Percentiles rank a stretch among this genome's conserved stretches.
phyloP scores from a whole-genome alignment of 2,329 filamentous ascomycete genomes.

The Emergomyces pasteurianus region DNA sequence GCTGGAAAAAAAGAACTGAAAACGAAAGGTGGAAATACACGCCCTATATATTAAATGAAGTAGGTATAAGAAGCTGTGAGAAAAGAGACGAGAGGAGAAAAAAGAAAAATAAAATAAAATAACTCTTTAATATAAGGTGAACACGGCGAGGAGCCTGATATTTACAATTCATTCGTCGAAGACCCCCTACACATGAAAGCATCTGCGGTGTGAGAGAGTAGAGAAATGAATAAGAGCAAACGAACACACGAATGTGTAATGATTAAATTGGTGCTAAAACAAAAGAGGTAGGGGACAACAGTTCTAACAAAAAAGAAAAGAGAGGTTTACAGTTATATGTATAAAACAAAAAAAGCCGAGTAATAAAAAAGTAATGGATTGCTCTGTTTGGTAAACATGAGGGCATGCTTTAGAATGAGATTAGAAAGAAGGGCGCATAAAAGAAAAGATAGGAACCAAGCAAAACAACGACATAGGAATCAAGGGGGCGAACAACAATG shows the following conservation, averaged over 20 bases:
- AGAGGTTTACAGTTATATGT: not conserved
- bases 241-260: not conserved
- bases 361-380: not conserved
- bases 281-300: not conserved
- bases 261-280: not conserved
- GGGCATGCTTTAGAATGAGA: not conserved
- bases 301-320: not conserved
- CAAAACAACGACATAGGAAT: not conserved
- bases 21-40: not conserved
- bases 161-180: not conserved
- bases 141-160: not conserved
- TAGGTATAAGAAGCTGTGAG: not conserved
- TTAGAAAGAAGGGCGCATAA: not conserved
- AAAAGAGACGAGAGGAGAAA: not conserved
- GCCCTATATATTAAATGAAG: too few relatives aligned
- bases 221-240: not conserved
- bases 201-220: not conserved
- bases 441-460: not conserved
- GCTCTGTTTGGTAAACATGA: not conserved
- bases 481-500: not conserved
- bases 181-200: not conserved
- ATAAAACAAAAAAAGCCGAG: too few relatives aligned
- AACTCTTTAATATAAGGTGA: not conserved
- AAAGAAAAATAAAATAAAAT: not conserved
- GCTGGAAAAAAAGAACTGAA: not conserved